Conservation (phyloP, 352 stramenopile genomes). For the Phytophthora pluvialis region DNA sequence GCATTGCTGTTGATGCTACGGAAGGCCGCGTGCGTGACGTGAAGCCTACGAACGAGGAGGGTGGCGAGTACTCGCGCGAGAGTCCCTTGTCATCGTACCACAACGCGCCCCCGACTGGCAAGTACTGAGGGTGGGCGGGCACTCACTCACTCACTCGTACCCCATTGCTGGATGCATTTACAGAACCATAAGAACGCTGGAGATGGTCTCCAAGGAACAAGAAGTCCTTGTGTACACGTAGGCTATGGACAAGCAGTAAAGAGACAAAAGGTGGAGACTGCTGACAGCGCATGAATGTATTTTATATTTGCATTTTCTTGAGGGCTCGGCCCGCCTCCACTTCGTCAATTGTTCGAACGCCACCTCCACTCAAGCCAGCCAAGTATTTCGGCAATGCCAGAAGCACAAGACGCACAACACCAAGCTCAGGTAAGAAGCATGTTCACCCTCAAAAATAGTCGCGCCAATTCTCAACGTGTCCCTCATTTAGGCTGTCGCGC, state of each 20-base stretch:
- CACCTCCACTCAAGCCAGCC: no score
- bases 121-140: constrained; percentile 23
- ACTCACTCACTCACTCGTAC: neutral
- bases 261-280: constrained; percentile 11
- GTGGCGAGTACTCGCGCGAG: constrained; percentile 39
- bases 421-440: constrained; percentile 4
- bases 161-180: neutral
- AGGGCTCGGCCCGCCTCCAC: constrained; percentile 16
- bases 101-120: constrained; percentile 17
- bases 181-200: constrained; percentile 10
- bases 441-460: constrained; percentile 29
- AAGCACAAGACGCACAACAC: neutral
- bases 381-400: no score
- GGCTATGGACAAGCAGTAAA: constrained; percentile 20
- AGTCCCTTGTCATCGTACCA: constrained; percentile 44
- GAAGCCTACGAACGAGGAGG: constrained; percentile 49
- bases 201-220: constrained; percentile 21
- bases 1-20: constrained; percentile 47
- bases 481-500: constrained; percentile 22
- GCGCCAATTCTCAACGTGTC: constrained; percentile 5
- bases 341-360: neutral
- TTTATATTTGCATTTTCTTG: constrained; percentile 42
- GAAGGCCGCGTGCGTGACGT: constrained; percentile 46
- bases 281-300: constrained; percentile 42
- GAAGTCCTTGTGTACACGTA: constrained; percentile 27